These are phyloP conservation scores for Sporothrix humicola DNA, from an alignment of 2,329 filamentous ascomycete species.

Conservation along the genomic window DNA sequence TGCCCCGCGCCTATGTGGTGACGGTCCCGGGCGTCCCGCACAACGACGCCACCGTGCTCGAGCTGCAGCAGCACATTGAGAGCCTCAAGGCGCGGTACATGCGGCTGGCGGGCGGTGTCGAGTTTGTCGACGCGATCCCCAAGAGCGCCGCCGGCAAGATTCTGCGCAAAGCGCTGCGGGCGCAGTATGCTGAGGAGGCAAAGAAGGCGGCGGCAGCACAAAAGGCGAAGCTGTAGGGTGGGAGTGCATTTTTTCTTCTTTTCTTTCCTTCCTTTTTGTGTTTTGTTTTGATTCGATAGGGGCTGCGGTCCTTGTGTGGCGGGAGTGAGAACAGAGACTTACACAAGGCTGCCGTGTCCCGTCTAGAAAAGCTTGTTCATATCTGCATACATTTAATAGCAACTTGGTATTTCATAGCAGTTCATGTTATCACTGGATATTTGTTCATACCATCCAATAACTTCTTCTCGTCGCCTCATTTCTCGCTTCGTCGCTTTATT, in stretches of 20 bases:
- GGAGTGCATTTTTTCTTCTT: background rate
- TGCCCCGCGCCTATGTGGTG: constrained; percentile 64
- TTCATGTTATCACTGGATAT: background rate
- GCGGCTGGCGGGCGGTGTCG: constrained; percentile 56
- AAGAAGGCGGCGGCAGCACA: background rate
- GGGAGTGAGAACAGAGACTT: no score
- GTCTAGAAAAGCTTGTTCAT: background rate
- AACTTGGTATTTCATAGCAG: no score
- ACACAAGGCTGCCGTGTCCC: background rate
- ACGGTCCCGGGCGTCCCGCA: background rate
- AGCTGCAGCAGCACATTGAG: constrained; percentile 22
- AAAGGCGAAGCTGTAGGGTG: constrained; percentile 12
- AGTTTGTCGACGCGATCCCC: constrained; percentile 61
- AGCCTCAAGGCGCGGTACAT: constrained; percentile 52
- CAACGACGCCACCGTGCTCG: background rate
- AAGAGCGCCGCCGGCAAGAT: constrained; percentile 59
- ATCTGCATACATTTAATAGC: no score
- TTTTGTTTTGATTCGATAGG: background rate
- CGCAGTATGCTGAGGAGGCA: background rate
- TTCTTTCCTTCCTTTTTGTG: no score
- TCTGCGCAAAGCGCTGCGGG: constrained; percentile 50
- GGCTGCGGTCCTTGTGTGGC: background rate
- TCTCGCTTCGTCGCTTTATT: background rate
- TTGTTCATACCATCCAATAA: background rate
- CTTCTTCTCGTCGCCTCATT: no score